phyloP scores from a whole-genome alignment of 2,329 filamentous ascomycete genomes.

The Chaetomium olivaceum region DNA sequence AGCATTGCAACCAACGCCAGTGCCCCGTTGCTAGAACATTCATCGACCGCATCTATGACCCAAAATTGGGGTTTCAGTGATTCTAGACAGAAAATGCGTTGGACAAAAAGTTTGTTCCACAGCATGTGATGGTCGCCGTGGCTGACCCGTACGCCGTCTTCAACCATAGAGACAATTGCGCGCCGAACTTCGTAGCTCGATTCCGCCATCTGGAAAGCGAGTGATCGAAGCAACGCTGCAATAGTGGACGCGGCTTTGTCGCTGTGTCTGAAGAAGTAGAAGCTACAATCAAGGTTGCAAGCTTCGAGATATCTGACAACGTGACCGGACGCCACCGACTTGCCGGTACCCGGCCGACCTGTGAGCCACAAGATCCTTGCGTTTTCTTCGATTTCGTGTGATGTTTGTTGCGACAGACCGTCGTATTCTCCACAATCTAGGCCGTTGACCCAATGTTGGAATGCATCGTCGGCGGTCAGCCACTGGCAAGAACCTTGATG shows the following conservation, averaged over 20 bases:
- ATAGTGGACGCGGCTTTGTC: constrained; percentile 22
- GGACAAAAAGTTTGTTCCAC: constrained; percentile 26
- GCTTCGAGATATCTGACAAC: constrained; percentile 31
- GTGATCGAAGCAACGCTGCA: constrained; percentile 20
- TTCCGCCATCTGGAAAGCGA: constrained; percentile 31
- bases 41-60: constrained; percentile 31
- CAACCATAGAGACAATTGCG: constrained; percentile 18
- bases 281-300: constrained; percentile 29
- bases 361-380: constrained; percentile 32
- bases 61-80: constrained; percentile 22
- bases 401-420: background rate
- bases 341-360: constrained; percentile 34
- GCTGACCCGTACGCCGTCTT: constrained; percentile 17
- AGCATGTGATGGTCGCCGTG: constrained; percentile 24
- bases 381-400: background rate
- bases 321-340: constrained; percentile 30
- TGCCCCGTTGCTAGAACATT: constrained; percentile 19
- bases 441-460: constrained; percentile 1
- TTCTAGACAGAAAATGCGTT: constrained; percentile 19
- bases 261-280: constrained; percentile 33
- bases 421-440: background rate
- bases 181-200: constrained; percentile 21
- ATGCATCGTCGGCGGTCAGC: background rate
- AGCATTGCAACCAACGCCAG: constrained; percentile 18
- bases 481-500: constrained; percentile 26